A percentile compares a stretch with the other conserved stretches of the same genome.
phyloP scores from a whole-genome alignment of 192 early-diverging fungal genomes.

The Paraglomus occultum region DNA sequence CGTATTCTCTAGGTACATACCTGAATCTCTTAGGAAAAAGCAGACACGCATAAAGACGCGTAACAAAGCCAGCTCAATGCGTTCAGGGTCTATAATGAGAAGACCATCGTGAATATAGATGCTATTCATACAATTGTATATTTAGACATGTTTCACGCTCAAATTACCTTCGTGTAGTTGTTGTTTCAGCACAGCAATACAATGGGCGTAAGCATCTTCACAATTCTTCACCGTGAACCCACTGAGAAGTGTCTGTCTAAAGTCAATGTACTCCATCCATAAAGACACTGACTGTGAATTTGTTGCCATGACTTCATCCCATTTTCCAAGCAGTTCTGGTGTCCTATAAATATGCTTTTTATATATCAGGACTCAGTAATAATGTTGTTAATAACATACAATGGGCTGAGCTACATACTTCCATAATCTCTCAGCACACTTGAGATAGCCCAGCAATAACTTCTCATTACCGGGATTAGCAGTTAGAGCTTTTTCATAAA shows the following conservation, averaged over 20 bases:
- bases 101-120: no score
- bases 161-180: not conserved
- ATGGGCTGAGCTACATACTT: constrained; percentile 31
- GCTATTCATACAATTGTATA: no score
- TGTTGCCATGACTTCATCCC: constrained; percentile 47
- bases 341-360: constrained; percentile 26
- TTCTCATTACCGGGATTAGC: constrained; percentile 47
- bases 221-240: constrained; percentile 51
- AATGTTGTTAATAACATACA: not conserved
- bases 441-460: constrained; percentile 45
- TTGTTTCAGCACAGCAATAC: constrained; percentile 41
- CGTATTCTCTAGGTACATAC: constrained; percentile 27
- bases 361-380: not conserved
- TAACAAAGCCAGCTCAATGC: constrained; percentile 50
- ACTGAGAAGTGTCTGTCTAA: constrained; percentile 52
- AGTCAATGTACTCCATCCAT: constrained; percentile 59
- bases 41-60: constrained; percentile 48
- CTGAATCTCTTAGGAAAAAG: constrained; percentile 54
- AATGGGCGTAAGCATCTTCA: constrained; percentile 2
- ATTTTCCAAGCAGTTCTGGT: constrained; percentile 45
- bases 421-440: constrained; percentile 46
- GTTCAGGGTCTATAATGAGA: not conserved
- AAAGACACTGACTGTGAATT: constrained; percentile 40
- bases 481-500: constrained; percentile 53
- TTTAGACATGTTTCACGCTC: constrained; percentile 16